Evolutionary conservation across 176 grass and related monocot genomes (phyloP), one percentile per base, ranked within the genome.

Genomic region (Aegilops longissima): DNA sequence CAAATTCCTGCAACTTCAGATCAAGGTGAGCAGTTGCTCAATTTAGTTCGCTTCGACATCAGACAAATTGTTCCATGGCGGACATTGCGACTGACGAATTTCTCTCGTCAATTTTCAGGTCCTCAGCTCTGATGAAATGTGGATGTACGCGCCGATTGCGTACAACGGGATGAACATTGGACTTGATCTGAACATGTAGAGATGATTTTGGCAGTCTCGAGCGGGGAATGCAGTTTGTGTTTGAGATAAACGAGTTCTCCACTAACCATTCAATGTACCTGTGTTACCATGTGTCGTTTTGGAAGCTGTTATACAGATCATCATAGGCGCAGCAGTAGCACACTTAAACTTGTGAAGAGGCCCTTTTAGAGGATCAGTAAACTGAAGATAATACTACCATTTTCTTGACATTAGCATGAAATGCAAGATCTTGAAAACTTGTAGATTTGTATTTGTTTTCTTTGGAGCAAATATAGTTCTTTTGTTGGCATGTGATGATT

Each of bases 131-230:
- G 87, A 98, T 71, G 91, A 92, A 66, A 85, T 89, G 61, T 98
- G 95, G 95, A 98, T 98, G 95, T 95, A 95, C 14, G 89, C 95
- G 9, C 93, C 93, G 1, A 90, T 98, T 25, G 95, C 86, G 11
- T 95, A 93, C 89, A 95, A 93, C 51, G 93, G 91, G 83, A 92
- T 92, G 91, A 90, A 89, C 86, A 79, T 98, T 73, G 91, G 93
- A 18, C 67, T 92, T 54, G 86, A 98, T 80, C 68, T 98, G 34
- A 92, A 87, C 85, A 64, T 91, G 73, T 56, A 77, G 16, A 85
- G 62, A 85, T 84, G 49, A 84, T 84, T 80, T 47, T 51, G 10
- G 21, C 4, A 16, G 16, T 33, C 49, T 79, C 31, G 13, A 33
- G 20, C 9, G 17, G 56, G 20, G 25, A 76, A 62, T 17, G 17